phyloP scores from a whole-genome alignment of 345 rosid species.

The Balakata baccata region DNA sequence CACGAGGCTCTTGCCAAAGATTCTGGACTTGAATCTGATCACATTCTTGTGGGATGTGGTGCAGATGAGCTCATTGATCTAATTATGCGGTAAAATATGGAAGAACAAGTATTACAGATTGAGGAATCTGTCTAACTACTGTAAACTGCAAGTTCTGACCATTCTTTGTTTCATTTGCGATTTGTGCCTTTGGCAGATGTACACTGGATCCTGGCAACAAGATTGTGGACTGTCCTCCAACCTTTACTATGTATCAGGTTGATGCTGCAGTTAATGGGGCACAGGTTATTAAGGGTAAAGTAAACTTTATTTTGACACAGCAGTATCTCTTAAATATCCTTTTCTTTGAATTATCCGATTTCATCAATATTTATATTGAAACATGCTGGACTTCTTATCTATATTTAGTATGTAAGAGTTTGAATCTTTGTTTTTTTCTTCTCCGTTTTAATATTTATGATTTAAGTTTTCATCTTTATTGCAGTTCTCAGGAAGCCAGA shows the following conservation, averaged over 20 bases:
- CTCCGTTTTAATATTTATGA: neutral
- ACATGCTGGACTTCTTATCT: neutral
- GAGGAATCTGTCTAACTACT: neutral
- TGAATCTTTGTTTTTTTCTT: neutral
- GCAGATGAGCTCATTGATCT: constrained; percentile 93
- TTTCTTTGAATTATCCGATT: neutral
- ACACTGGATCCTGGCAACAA: constrained; percentile 96
- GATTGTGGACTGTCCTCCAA: constrained; percentile 94
- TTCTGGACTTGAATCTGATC: constrained; percentile 80
- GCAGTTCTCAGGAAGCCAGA: constrained; percentile 81
- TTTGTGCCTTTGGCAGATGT: constrained; percentile 46
- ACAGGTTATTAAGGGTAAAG: constrained; percentile 67
- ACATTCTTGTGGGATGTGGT: constrained; percentile 94
- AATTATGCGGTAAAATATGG: constrained; percentile 74
- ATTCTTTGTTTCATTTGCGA: neutral
- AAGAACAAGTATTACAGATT: neutral
- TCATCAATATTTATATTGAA: neutral
- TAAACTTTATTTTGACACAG: neutral
- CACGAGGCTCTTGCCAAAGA: constrained; percentile 81
- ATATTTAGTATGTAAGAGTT: neutral
- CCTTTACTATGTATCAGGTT: constrained; percentile 95
- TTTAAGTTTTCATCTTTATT: neutral
- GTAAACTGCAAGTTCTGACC: neutral
- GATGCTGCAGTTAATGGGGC: constrained; percentile 95
- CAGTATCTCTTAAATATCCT: neutral